Conservation (phyloP, 2,329 filamentous ascomycete species). For the Karstenula rhodostoma region DNA sequence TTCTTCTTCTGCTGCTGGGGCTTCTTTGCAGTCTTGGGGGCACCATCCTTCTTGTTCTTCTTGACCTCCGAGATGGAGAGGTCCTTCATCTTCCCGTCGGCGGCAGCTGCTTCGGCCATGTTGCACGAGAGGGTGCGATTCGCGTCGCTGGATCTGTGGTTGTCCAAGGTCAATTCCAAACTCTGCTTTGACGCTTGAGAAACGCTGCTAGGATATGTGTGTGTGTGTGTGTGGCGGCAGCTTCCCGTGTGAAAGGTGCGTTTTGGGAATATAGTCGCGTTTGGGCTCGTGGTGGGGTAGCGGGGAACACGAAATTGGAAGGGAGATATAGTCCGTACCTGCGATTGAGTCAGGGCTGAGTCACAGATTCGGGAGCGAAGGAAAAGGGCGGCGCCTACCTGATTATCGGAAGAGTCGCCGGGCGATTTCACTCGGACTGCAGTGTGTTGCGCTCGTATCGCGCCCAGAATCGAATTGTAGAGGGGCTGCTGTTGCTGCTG, state of each 20-base stretch:
- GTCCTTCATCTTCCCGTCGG: slow-evolving; percentile 57
- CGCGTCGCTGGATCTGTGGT: not conserved
- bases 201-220: not conserved
- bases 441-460: slow-evolving; percentile 22
- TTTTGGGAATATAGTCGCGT: slow-evolving; percentile 21
- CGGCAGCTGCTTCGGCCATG: slow-evolving; percentile 43
- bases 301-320: slow-evolving; percentile 33
- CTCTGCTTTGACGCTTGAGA: not conserved
- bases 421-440: slow-evolving; percentile 25
- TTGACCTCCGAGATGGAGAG: slow-evolving; percentile 50
- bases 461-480: slow-evolving; percentile 28
- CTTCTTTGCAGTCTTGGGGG: slow-evolving; percentile 50
- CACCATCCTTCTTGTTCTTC: slow-evolving; percentile 48
- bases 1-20: slow-evolving; percentile 60
- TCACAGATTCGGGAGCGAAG: slow-evolving; percentile 6
- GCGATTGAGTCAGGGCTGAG: slow-evolving; percentile 30
- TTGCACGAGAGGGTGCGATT: slow-evolving; percentile 16
- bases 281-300: slow-evolving; percentile 41
- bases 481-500: slow-evolving; percentile 25
- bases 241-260: slow-evolving; percentile 7
- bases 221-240: not conserved
- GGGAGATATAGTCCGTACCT: slow-evolving; percentile 25
- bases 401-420: slow-evolving; percentile 25
- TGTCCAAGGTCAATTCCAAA: slow-evolving; percentile 2
- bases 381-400: slow-evolving; percentile 20